Base-by-base conservation (phyloP, 2,329 filamentous ascomycete species). In the Colletotrichum tofieldiae region DNA sequence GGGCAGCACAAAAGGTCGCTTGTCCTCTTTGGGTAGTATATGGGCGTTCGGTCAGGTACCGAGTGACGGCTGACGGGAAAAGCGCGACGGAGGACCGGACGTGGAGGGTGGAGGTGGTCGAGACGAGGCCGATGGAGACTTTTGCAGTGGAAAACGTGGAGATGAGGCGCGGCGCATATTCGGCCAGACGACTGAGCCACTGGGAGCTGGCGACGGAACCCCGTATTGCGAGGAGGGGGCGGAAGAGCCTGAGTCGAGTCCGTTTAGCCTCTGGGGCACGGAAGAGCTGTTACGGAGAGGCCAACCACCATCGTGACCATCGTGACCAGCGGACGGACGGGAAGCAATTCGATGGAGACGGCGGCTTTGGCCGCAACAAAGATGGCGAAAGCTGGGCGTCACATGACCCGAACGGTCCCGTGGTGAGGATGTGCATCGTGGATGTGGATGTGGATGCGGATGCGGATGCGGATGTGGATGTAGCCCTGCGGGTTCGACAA, bases 61-160 rank as follows among this genome's bases (percentile, higher is more conserved):
- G 68, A 71, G 52, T 67, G 68, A 71, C 68, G 64, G 68, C 67
- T 67, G 64, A 71, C 68, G 68, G 64, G 51, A 71, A 71, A 71
- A 71, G 55, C 63, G 67, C 63, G 47, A 67, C 67, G 67, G 67
- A 71, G 47, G 47, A 47, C 55, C 62, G 63, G 67, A 61, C 29
- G 54, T 39, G 59, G 49, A 39, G 55, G 39, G 62, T 29, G 12
- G 37, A 58, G 29, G 14, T 37, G 59, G 60, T 62, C 60, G 32
- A 37, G 60, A 51, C 45, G 54, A 59, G 67, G 62, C 62, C 64
- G 26, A 63, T 63, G 67, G 55, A 60, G 45, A 71, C 55, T 41
- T 67, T 59, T 43, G 20, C 37, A 43, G 56, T 71, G 39, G 54
- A 60, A 71, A 67, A 71, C 67, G 62, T 71, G 67, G 67, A 65